These are phyloP conservation scores for Selaginella tamariscina DNA, from an alignment of 75 land plant genomes.

Conservation along the genomic window DNA sequence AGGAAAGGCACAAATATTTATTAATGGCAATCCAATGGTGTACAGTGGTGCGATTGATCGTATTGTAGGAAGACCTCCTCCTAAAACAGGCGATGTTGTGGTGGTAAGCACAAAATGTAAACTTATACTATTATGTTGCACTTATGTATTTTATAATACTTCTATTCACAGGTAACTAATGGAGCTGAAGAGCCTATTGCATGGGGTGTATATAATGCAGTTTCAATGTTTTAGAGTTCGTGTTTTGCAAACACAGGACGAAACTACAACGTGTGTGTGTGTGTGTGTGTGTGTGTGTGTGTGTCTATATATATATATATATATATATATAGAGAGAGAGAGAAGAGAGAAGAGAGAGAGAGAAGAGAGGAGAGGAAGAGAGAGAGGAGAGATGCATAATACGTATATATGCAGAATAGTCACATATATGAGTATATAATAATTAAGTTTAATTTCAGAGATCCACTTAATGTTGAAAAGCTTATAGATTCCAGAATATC, in stretches of 20 bases:
- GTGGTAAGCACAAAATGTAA: too few relatives aligned
- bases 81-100: constrained; percentile 77
- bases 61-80: constrained; percentile 80
- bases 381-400: too few relatives aligned
- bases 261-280: constrained; percentile 41
- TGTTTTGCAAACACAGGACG: constrained; percentile 89
- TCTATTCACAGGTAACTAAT: too few relatives aligned
- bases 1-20: constrained; percentile 74
- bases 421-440: too few relatives aligned
- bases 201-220: constrained; percentile 95
- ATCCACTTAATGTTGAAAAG: constrained; percentile 73
- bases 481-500: constrained; percentile 53
- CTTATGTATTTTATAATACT: too few relatives aligned
- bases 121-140: too few relatives aligned
- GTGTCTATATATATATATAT: too few relatives aligned
- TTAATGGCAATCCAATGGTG: constrained; percentile 88
- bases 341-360: too few relatives aligned
- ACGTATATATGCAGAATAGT: too few relatives aligned
- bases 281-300: too few relatives aligned
- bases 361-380: too few relatives aligned
- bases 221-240: constrained; percentile 90
- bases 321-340: too few relatives aligned
- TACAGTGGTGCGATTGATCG: constrained; percentile 91
- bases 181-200: constrained; percentile 79
- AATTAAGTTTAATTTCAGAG: constrained; percentile 30